phyloP scores from a whole-genome alignment of 352 stramenopile genomes.

The Elongisporangium prolatum region DNA sequence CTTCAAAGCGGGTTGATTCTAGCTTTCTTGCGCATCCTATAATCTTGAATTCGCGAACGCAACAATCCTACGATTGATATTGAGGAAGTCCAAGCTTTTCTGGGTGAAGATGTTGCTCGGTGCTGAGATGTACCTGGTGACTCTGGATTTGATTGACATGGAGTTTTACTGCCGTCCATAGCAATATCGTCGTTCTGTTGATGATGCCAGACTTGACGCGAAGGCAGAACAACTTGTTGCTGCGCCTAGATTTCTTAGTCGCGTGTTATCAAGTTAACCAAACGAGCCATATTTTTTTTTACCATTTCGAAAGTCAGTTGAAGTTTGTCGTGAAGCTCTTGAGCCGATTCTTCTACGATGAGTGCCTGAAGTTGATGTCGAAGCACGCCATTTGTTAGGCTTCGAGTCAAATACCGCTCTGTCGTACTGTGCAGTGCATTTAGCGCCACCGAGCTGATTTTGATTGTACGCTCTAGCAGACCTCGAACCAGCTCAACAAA shows the following conservation, averaged over 20 bases:
- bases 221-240: conserved; percentile 32
- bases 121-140: too few relatives aligned
- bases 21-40: conserved; percentile 43
- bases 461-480: conserved; percentile 26
- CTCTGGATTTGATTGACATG: too few relatives aligned
- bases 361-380: conserved; percentile 45
- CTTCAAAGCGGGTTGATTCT: conserved; percentile 42
- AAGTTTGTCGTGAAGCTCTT: conserved; percentile 38
- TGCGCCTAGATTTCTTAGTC: conserved; percentile 54
- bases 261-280: too few relatives aligned
- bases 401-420: conserved; percentile 65
- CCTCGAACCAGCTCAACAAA: conserved; percentile 53
- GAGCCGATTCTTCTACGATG: conserved; percentile 42
- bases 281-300: conserved; percentile 40
- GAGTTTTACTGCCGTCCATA: too few relatives aligned
- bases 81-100: conserved; percentile 23
- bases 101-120: too few relatives aligned
- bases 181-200: too few relatives aligned
- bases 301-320: conserved; percentile 55
- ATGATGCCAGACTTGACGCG: too few relatives aligned
- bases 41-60: conserved; percentile 40
- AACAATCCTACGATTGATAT: conserved; percentile 48
- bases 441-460: conserved; percentile 63
- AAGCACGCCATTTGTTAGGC: conserved; percentile 52
- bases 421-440: conserved; percentile 73